These are phyloP conservation scores for Pleurotus pulmonarius DNA, from an alignment of 768 basidiomycete genomes.

Conservation along the genomic window DNA sequence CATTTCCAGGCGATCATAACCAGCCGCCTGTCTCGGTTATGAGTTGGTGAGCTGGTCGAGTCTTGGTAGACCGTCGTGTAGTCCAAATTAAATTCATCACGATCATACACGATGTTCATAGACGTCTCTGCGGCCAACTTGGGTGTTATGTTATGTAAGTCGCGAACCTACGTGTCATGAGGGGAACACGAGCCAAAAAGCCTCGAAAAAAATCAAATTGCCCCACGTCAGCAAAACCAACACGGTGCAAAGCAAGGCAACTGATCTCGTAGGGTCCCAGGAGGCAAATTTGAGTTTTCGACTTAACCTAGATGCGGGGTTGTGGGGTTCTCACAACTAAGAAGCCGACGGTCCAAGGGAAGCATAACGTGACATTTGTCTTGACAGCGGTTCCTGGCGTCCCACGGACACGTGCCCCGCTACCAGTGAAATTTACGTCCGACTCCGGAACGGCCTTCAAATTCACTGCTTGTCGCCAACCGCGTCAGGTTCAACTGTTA, in stretches of 20 bases:
- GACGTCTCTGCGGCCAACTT: slow-evolving; percentile 5
- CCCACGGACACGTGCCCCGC: background rate
- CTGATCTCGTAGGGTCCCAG: background rate
- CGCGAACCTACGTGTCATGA: slow-evolving; percentile 4
- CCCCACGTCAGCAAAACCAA: background rate
- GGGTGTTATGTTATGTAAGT: slow-evolving; percentile 8
- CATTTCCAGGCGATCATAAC: slow-evolving; percentile 1
- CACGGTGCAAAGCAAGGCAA: background rate
- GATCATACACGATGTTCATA: slow-evolving; percentile 5
- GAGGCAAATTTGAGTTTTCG: slow-evolving; percentile 1
- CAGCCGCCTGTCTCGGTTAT: background rate
- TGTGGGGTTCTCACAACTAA: slow-evolving; percentile 1
- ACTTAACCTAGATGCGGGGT: background rate
- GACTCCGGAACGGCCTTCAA: background rate
- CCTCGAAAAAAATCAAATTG: background rate
- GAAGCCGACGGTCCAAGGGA: slow-evolving; percentile 5
- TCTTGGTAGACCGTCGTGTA: background rate
- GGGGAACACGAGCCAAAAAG: background rate
- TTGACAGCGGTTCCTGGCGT: slow-evolving; percentile 5
- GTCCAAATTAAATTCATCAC: slow-evolving; percentile 3
- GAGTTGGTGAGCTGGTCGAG: background rate
- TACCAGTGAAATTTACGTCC: background rate
- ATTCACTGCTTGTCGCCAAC: background rate
- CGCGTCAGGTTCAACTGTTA: background rate
- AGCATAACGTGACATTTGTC: slow-evolving; percentile 4